Base-by-base conservation (phyloP, 805 yeast genomes). In the Yarrowia bubula region DNA sequence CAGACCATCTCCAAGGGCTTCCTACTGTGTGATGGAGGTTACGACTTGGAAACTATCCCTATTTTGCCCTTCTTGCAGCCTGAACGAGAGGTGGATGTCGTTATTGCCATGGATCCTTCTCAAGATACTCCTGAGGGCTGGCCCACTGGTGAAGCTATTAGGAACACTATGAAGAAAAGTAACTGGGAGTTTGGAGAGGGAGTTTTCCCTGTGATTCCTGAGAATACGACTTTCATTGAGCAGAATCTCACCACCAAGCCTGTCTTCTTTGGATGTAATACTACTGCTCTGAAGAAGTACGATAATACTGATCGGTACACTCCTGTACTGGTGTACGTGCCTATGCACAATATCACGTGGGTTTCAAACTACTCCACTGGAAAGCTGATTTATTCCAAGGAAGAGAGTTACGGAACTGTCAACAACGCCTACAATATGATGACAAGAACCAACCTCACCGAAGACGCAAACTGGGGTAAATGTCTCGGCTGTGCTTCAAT, bases 401-500 rank as follows among this genome's bases (percentile, higher is more conserved):
- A 79, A 1, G 90, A 88, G 71, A 85, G 85, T 70, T 75, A 78
- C 53, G 79, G 81, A 0, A 81, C 90, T 79, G 84, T 90, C 66
- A 76, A 80, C 71, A 91, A 91, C 73, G 96, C 96, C 10, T 88
- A 85, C 72, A 90, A 88, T 70, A 80, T 83, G 10, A 83, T 86
- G 10, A 80, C 92, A 0, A 82, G 87, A 71, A 78, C 80, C 65
- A 90, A 89, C 72, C 75, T 83, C 22, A 87, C 96, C 8, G 71
- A 86, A 28, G 95, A 89, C 69, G 73, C 76, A 3, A 85, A 88
- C 39, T 90, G 89, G 86, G 77, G 83, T 46, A 82, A 85, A 4
- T 90, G 96, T 78, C 81, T 90, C 48, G 89, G 89, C 1, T 90
- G 96, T 80, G 96, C 96, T 10, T 82, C 90, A 43, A 80, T 90